Percentiles rank a stretch among this genome's conserved stretches.
phyloP scores from a whole-genome alignment of 129 eudicot genomes.

The Mikania micrantha region DNA sequence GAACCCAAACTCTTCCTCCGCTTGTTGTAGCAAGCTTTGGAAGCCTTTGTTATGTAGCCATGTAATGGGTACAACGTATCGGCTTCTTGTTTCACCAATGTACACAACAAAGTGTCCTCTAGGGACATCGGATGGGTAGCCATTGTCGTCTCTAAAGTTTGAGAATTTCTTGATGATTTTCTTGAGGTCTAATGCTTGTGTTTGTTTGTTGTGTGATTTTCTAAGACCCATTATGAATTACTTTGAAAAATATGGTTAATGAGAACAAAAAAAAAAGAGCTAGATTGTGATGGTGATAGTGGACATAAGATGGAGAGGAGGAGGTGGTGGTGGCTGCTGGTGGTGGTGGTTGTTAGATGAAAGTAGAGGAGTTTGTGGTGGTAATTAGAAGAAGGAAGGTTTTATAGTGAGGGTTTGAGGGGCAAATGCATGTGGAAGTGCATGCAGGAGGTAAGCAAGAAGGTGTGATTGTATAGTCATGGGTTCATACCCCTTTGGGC shows the following conservation, averaged over 20 bases:
- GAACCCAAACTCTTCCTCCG: slow-evolving; percentile 73
- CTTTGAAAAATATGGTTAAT: not conserved
- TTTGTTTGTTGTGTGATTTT: slow-evolving; percentile 37
- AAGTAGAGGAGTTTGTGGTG: not conserved
- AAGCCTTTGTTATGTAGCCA: slow-evolving; percentile 45
- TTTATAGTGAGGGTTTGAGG: slow-evolving; percentile 20
- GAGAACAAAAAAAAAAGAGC: not conserved
- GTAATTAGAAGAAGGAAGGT: not conserved
- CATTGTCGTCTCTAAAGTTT: slow-evolving; percentile 30
- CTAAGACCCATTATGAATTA: slow-evolving; percentile 32
- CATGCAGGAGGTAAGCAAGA: slow-evolving; percentile 29
- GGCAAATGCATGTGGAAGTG: slow-evolving; percentile 52
- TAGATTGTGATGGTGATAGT: not conserved
- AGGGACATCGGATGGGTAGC: slow-evolving; percentile 48
- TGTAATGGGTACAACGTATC: slow-evolving; percentile 51
- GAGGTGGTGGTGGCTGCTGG: not conserved
- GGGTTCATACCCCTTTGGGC: slow-evolving; percentile 25
- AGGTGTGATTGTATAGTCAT: slow-evolving; percentile 19
- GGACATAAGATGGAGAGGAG: not conserved
- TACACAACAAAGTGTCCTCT: slow-evolving; percentile 71
- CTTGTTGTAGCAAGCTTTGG: slow-evolving; percentile 39
- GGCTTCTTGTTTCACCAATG: slow-evolving; percentile 54
- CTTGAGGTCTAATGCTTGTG: slow-evolving; percentile 37
- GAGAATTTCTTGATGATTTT: slow-evolving; percentile 44
- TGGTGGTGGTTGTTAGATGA: not conserved